phyloP scores from a whole-genome alignment of 1,139 yeast genomes.

The Pneumocystis carinii region DNA sequence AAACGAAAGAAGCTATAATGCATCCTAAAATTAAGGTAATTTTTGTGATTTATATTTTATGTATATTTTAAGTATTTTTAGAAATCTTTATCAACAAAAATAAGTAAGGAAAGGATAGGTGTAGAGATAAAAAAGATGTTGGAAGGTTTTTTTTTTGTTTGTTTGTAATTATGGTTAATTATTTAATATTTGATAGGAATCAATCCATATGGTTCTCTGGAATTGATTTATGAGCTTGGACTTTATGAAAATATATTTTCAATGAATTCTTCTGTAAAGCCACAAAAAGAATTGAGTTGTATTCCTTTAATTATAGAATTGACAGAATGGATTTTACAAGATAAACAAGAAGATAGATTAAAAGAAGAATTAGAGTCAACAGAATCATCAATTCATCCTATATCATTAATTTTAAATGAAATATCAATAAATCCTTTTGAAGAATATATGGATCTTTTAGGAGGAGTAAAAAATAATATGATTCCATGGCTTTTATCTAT shows the following conservation, averaged over 20 bases:
- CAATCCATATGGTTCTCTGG: constrained; percentile 12
- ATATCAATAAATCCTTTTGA: neutral
- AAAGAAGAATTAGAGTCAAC: constrained; percentile 28
- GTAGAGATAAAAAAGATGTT: constrained; percentile 67
- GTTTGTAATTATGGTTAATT: constrained; percentile 27
- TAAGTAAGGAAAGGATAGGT: constrained; percentile 83
- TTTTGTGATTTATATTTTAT: neutral
- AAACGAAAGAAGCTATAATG: constrained; percentile 53
- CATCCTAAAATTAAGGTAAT: constrained; percentile 35
- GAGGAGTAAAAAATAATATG: constrained; percentile 10
- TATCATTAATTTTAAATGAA: neutral
- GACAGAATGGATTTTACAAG: neutral
- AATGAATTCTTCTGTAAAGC: neutral
- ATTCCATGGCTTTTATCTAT: neutral
- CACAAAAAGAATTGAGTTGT: neutral
- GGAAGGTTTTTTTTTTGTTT: constrained; percentile 42
- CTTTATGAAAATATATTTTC: constrained; percentile 13
- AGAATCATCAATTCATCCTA: constrained; percentile 12
- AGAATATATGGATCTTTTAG: neutral
- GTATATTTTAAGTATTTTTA: neutral
- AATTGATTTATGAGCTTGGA: constrained; percentile 18
- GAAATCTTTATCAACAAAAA: constrained; percentile 48
- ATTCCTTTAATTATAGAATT: neutral
- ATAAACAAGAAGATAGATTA: neutral
- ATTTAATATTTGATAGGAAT: constrained; percentile 9